These are phyloP conservation scores for Striga hermonthica DNA, from an alignment of 305 asterid species.

Conservation along the genomic window DNA sequence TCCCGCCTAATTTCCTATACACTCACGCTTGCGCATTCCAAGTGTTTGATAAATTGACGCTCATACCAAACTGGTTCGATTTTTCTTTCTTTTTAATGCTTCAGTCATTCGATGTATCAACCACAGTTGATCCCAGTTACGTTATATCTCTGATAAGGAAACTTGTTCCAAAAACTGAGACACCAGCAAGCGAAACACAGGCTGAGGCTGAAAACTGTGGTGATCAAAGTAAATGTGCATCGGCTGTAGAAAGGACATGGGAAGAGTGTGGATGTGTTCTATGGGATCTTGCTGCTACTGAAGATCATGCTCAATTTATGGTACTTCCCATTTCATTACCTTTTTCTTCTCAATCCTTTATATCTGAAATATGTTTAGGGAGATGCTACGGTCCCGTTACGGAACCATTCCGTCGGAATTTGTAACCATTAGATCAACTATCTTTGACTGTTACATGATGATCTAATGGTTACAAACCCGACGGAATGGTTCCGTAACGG, in stretches of 20 bases:
- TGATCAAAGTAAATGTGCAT: conserved; percentile 31
- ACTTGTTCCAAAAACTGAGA: conserved; percentile 50
- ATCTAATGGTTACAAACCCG: too few relatives aligned
- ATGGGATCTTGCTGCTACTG: conserved; percentile 96
- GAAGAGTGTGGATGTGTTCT: conserved; percentile 90
- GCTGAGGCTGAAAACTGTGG: conserved; percentile 41
- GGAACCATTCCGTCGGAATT: too few relatives aligned
- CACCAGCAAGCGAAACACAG: conserved; percentile 47
- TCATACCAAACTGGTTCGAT: neutral
- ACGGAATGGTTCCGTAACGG: too few relatives aligned
- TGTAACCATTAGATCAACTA: too few relatives aligned
- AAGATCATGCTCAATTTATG: conserved; percentile 85
- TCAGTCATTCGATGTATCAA: conserved; percentile 79
- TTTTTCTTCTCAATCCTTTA: conserved; percentile 22
- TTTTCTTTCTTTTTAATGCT: conserved; percentile 20
- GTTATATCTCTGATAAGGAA: conserved; percentile 90
- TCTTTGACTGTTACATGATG: too few relatives aligned
- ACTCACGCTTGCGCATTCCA: conserved; percentile 25
- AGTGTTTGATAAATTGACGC: conserved; percentile 35
- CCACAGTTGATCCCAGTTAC: conserved; percentile 88
- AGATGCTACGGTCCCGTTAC: too few relatives aligned
- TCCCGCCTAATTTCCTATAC: neutral
- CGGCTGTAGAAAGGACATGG: conserved; percentile 60
- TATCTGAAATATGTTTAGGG: too few relatives aligned
- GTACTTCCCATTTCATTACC: conserved; percentile 40